Evolutionary conservation across 2,329 filamentous ascomycete genomes (phyloP), one percentile per base, ranked within the genome.

Genomic region (Zasmidium citrigriseum): DNA sequence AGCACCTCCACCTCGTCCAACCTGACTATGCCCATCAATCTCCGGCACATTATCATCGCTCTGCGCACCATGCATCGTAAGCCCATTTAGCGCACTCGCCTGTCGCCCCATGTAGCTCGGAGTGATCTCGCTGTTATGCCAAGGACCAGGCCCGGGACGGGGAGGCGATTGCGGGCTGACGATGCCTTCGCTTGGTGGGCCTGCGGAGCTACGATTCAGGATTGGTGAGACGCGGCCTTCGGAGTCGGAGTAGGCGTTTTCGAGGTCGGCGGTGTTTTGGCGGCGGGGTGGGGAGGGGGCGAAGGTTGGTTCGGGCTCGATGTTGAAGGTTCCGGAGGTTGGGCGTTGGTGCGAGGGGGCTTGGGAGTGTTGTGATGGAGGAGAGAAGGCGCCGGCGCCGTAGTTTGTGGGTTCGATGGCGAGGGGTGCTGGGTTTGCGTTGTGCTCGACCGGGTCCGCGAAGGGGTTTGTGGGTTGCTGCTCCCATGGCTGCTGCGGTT

Each of bases 21-120:
- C 23, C 21, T 57, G 38, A 20, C 49, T 52, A 38, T 57, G 20
- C 14, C 55, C 49, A 44, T 57, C 55, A 27, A 57, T 57, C 44
- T 57, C 64, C 48, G 55, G 57, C 54, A 61, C 59, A 25, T 54
- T 14, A 25, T 54, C 60, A n/a, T 50, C 58, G 20, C 29, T 38
- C 50, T 57, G 45, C 29, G 66, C 69, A 9, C 78, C 78, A 55
- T 79, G 78, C 78, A 81, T 81, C 1, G 77, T 79, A 52, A 77
- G 47, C 23, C 78, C 74, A 56, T 77, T 74, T 3, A 67, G 72
- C 24, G 77, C 74, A 56, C 75, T 78, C 60, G 74, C 70, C 65
- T 80, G 78, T 45, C 78, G 67, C 2, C 75, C 73, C 24, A 79
- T 62, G 59, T 79, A 80, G 3, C 72, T 76, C 3, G 75, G 74